Percentiles rank a stretch among this genome's conserved stretches.
These are phyloP conservation scores for Lyophyllum decastes DNA, from an alignment of 768 basidiomycete species.

Conservation along the genomic window DNA sequence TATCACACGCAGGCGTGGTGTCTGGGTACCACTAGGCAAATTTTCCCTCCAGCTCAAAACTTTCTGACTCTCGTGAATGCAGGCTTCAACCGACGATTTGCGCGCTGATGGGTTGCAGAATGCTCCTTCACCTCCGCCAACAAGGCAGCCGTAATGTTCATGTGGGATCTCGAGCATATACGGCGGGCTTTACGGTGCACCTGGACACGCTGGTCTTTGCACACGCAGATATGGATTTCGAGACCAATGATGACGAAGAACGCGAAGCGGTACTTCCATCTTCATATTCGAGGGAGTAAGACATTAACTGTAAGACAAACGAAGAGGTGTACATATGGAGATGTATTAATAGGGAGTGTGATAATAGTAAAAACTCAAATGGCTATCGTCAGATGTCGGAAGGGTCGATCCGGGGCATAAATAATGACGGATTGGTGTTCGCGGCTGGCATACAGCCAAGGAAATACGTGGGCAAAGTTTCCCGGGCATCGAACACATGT, in stretches of 20 bases:
- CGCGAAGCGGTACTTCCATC: not conserved
- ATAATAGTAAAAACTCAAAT: no score
- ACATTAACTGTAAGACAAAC: no score
- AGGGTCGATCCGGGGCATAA: not conserved
- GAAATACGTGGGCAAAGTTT: conserved; percentile 16
- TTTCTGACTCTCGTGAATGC: no score
- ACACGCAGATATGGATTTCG: not conserved
- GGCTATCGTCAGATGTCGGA: no score
- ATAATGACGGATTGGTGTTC: not conserved
- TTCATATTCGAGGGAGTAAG: not conserved
- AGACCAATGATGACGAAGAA: not conserved
- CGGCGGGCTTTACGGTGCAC: not conserved
- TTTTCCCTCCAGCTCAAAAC: no score
- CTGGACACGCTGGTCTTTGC: conserved; percentile 4
- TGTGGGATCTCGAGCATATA: not conserved
- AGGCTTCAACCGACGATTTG: no score
- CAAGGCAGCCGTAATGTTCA: not conserved
- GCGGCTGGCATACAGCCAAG: not conserved
- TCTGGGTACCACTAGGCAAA: not conserved
- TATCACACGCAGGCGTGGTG: not conserved
- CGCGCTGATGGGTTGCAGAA: not conserved
- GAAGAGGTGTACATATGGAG: no score
- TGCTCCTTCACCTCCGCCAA: not conserved
- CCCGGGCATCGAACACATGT: conserved; percentile 4
- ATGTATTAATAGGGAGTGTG: no score